These are phyloP conservation scores for Cymbidium sinense DNA, from an alignment of 106 monocot species.

Conservation along the genomic window DNA sequence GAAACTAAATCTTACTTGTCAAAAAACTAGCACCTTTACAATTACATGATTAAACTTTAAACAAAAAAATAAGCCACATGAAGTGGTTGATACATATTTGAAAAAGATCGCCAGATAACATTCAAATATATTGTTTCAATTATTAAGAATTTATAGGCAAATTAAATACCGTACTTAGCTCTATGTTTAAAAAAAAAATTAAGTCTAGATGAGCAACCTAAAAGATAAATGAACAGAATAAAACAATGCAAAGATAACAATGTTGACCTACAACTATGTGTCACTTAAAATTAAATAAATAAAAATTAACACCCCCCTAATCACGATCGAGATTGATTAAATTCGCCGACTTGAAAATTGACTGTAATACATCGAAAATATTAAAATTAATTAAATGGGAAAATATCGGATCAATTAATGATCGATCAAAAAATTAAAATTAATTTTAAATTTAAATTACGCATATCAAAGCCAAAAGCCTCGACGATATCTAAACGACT, in stretches of 20 bases:
- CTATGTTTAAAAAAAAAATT: neutral
- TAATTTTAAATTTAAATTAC: no score
- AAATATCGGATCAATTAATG: no score
- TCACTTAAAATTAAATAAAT: no score
- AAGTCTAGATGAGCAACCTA: neutral
- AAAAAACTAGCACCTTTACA: neutral
- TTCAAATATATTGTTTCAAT: neutral
- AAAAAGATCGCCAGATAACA: neutral
- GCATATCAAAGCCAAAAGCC: no score
- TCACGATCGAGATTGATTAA: no score
- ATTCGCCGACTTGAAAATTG: no score
- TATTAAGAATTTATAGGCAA: neutral
- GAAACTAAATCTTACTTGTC: neutral
- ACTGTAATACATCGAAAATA: no score
- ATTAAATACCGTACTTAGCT: neutral
- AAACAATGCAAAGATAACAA: neutral
- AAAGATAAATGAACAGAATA: neutral
- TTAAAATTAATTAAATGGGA: no score
- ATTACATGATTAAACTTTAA: neutral
- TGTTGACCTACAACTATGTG: no score
- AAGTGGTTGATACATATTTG: neutral
- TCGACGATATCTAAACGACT: no score
- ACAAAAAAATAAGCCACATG: neutral
- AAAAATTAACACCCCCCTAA: no score
- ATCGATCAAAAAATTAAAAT: no score